Conservation (phyloP, 2,329 filamentous ascomycete species). For the Domatiomyces catenatus region DNA sequence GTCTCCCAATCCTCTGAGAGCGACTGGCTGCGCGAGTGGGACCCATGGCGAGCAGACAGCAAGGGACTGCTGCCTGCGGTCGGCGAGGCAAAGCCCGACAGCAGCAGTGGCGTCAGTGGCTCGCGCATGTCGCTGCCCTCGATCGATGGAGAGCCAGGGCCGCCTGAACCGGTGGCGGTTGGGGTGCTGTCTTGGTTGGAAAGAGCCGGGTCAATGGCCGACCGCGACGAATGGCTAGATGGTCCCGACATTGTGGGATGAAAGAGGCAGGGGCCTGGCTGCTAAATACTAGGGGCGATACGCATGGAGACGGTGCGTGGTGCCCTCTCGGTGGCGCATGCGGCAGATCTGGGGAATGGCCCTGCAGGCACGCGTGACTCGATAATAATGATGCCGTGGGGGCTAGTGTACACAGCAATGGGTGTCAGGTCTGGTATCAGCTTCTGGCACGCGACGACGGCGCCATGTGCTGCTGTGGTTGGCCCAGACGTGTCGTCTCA, state of each 20-base stretch:
- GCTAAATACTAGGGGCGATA: not conserved
- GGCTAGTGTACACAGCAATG: not conserved
- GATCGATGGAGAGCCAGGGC: not conserved
- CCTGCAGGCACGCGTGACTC: too few species aligned
- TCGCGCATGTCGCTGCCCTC: slow-evolving; percentile 23
- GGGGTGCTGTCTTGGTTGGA: slow-evolving; percentile 11
- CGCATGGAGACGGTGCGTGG: too few species aligned
- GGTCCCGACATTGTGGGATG: slow-evolving; percentile 17
- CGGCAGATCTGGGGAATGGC: too few species aligned
- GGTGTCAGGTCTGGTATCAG: not conserved
- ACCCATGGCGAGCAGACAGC: slow-evolving; percentile 55
- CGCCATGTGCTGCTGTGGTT: not conserved
- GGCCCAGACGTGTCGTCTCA: not conserved
- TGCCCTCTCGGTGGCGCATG: too few species aligned
- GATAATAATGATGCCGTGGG: too few species aligned
- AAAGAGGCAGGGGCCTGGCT: not conserved
- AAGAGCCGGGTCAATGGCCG: slow-evolving; percentile 15
- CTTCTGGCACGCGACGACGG: not conserved
- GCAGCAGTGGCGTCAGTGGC: slow-evolving; percentile 20
- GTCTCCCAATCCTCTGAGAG: slow-evolving; percentile 79
- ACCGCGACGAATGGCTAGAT: slow-evolving; percentile 13
- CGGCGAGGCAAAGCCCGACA: slow-evolving; percentile 26
- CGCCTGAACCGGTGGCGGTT: slow-evolving; percentile 6
- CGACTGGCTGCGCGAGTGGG: slow-evolving; percentile 70
- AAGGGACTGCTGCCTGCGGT: slow-evolving; percentile 32